A percentile compares a stretch with the other conserved stretches of the same genome.
These are phyloP conservation scores for Dimocarpus longan DNA, from an alignment of 345 rosid species.

Conservation along the genomic window DNA sequence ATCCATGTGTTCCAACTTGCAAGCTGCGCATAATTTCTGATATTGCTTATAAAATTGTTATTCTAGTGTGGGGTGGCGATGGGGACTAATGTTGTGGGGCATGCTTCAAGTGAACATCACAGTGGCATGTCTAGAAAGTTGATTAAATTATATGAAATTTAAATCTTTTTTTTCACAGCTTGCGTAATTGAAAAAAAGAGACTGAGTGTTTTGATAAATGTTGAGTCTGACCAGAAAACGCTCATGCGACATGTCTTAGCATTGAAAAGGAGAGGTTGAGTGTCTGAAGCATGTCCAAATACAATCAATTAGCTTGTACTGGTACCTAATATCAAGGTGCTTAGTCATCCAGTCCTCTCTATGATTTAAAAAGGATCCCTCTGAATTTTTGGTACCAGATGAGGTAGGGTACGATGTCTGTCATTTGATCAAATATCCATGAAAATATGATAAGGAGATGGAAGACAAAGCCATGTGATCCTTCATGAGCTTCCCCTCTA, in stretches of 20 bases:
- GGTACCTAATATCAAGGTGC: neutral
- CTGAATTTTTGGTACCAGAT: neutral
- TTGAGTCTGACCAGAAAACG: neutral
- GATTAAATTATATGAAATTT: neutral
- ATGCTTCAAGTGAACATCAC: neutral
- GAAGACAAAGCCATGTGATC: conserved; percentile 33
- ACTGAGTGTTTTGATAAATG: neutral
- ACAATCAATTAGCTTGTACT: neutral
- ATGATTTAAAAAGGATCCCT: neutral
- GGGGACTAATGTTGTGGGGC: neutral
- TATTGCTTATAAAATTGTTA: neutral
- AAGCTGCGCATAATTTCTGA: neutral
- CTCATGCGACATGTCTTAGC: neutral
- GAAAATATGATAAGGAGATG: conserved; percentile 4
- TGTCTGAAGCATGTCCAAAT: neutral
- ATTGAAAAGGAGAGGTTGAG: neutral
- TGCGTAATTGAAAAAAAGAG: no score
- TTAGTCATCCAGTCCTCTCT: neutral
- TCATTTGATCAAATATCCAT: neutral
- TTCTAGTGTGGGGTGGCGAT: neutral
- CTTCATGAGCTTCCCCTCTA: conserved; percentile 1
- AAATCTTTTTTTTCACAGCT: no score
- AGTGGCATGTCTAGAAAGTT: neutral
- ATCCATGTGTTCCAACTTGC: neutral
- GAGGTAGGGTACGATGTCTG: neutral